These are phyloP conservation scores for Aspergillus coremiiformis DNA, from an alignment of 495 filamentous ascomycete species.

Conservation along the genomic window DNA sequence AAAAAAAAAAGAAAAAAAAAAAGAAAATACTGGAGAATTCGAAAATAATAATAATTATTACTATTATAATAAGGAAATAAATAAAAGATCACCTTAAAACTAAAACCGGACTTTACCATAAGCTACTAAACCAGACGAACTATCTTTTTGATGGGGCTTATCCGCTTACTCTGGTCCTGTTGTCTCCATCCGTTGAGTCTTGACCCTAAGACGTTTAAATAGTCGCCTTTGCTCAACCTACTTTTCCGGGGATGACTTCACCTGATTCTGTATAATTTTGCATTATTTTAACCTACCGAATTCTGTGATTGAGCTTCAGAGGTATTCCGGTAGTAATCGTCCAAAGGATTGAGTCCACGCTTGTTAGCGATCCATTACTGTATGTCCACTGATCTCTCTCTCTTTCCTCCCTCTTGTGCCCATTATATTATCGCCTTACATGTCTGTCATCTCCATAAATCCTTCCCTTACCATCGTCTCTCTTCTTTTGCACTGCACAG, in stretches of 20 bases:
- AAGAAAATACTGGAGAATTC: background rate
- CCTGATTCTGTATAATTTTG: background rate
- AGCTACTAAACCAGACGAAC: constrained; percentile 12
- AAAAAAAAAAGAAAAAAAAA: background rate
- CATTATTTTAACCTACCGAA: background rate
- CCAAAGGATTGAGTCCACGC: background rate
- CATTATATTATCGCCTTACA: background rate
- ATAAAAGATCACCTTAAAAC: constrained; percentile 1
- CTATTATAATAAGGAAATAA: too few relatives aligned
- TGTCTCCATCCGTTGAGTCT: constrained; percentile 10
- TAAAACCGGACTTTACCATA: constrained; percentile 4
- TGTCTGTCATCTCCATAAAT: background rate
- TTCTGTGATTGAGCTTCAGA: background rate
- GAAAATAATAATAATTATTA: too few relatives aligned
- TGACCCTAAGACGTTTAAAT: constrained; percentile 16
- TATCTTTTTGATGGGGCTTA: constrained; percentile 12
- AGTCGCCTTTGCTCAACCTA: constrained; percentile 14
- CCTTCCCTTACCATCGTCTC: too few relatives aligned
- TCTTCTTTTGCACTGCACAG: too few relatives aligned
- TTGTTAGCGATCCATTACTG: background rate
- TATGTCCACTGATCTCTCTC: background rate
- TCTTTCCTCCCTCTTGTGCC: background rate
- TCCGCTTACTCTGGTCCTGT: constrained; percentile 17
- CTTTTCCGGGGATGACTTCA: constrained; percentile 11
- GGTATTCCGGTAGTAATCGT: background rate